Base-by-base conservation (phyloP, 345 rosid genomes). In the Acer campestre region DNA sequence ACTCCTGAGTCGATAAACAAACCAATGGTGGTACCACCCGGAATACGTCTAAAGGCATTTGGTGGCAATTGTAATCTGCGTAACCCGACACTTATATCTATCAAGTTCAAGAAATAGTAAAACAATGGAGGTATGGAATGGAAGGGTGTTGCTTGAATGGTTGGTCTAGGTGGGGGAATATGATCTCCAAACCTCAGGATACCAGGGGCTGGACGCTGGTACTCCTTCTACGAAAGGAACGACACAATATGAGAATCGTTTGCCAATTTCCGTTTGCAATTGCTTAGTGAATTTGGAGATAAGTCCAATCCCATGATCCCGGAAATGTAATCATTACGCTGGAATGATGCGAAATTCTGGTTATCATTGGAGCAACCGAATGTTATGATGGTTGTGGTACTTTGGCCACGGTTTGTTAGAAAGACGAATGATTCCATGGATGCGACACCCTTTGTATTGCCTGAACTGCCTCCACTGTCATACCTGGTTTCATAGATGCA, bases 281-380 rank as follows among this genome's bases (percentile, higher is more conserved):
- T 76, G 81, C 13, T 10, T 20, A 82, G 17, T 9, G 81, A 82
- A 35, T 65, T 48, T 0, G 70, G 82, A 1, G 72, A 49, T 12
- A 4, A 1, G 73, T 13, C 31, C 20, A 18, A 20, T 6, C 71
- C 71, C 10, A 20, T 23, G 20, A 44, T 42, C 53, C 71, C 71
- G 0, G 25, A 2, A 2, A 42, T 44, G 22, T 18, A 2, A 17
- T 29, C 70, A n/a, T 40, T 38, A 8, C 2, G 13, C 11, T 46
- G 23, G 38, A 67, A 67, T 42, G 46, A 6, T 0, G 2, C 25
- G n/a, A 67, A 67, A 40, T 67, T 42, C 9, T 23, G 42, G 68
- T 65, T 35, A 65, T 35, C 68, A 17, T 65, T 6, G 46, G 68
- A 80, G 74, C 81, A 79, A 6, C 81, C 81, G 8, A 81, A 81